Evolutionary conservation across 768 basidiomycete species (phyloP).

Genomic region (Mycena belliarum): DNA sequence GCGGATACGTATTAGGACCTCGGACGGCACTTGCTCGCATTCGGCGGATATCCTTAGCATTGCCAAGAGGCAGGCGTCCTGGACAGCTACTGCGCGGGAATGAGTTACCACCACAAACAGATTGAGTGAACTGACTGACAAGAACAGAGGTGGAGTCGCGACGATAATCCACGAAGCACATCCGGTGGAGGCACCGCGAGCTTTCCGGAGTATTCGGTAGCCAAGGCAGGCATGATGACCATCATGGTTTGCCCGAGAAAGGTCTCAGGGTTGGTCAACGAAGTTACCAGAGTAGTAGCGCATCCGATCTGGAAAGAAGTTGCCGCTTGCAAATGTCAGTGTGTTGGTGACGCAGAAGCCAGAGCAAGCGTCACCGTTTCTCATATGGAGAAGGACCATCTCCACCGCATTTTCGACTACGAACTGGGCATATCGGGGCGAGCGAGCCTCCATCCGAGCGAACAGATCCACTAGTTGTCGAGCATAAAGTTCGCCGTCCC

Average conservation of each 20-base stretch:
- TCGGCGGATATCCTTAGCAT: conserved; percentile 69
- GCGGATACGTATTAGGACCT: conserved; percentile 44
- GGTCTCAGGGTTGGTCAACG: conserved; percentile 39
- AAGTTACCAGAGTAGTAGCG: conserved; percentile 45
- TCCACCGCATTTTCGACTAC: conserved; percentile 63
- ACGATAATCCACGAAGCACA: conserved; percentile 48
- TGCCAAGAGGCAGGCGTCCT: conserved; percentile 70
- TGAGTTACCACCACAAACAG: background rate
- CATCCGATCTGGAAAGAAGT: conserved; percentile 43
- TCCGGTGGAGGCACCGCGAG: conserved; percentile 51
- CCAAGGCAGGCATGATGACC: conserved; percentile 67
- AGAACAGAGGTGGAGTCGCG: conserved; percentile 39
- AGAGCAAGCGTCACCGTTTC: conserved; percentile 42
- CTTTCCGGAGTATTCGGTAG: conserved; percentile 59
- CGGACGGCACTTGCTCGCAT: conserved; percentile 53
- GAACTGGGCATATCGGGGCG: conserved; percentile 29
- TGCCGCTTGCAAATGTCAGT: conserved; percentile 34
- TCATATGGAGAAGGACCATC: conserved; percentile 50
- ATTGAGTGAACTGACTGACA: conserved; percentile 38
- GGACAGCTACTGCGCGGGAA: conserved; percentile 55
- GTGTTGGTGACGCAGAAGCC: background rate
- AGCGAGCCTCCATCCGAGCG: conserved; percentile 36
- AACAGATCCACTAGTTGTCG: conserved; percentile 46
- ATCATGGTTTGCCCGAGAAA: conserved; percentile 57
- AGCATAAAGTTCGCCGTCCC: conserved; percentile 63